Evolutionary conservation across 2,329 filamentous ascomycete species (phyloP), one percentile per base, ranked within the genome.

Genomic region (Cladophialophora exuberans): DNA sequence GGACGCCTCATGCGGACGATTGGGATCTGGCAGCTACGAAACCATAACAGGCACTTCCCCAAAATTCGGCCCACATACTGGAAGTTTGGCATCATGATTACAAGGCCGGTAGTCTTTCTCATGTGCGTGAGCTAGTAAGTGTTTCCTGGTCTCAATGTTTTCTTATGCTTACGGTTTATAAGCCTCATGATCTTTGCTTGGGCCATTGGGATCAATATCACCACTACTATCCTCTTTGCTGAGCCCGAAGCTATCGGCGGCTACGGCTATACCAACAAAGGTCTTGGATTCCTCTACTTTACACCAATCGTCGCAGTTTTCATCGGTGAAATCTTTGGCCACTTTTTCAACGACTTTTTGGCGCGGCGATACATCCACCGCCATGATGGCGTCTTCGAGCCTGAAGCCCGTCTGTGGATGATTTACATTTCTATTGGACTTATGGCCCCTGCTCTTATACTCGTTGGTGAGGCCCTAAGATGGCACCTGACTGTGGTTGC

Each of bases 291-390:
- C 39, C 35, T 52, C 23, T 52, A 52, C 15, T 52, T 52, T 42
- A 5, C 3, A 23, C 1, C 1, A 20, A 11, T 42, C 38, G 13
- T 15, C 3, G 4, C 18, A 13, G 1, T 13, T 2, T 13, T n/a
- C 9, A 13, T 5, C 10, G 70, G 69, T 7, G 72, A 66, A 46
- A 36, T 58, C 4, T 63, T 69, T 35, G 70, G 70, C 6, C 65
- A 70, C 51, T 67, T 67, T 54, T 69, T 71, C 49, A 72, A 72
- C 43, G 38, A 52, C 30, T 44, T 15, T 17, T 13, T 23, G 11
- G 23, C 39, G 1, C 20, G 11, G 5, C 15, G 49, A 15, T 52
- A 52, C 13, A 25, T 33, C 3, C 7, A n/a, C 13, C 9, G 13
- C 4, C 49, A 52, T 11, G 18, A 36, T 30, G 49, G 49, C 6